Evolutionary conservation across 306 rosid genomes (phyloP).

Genomic region (Quercus wislizeni): DNA sequence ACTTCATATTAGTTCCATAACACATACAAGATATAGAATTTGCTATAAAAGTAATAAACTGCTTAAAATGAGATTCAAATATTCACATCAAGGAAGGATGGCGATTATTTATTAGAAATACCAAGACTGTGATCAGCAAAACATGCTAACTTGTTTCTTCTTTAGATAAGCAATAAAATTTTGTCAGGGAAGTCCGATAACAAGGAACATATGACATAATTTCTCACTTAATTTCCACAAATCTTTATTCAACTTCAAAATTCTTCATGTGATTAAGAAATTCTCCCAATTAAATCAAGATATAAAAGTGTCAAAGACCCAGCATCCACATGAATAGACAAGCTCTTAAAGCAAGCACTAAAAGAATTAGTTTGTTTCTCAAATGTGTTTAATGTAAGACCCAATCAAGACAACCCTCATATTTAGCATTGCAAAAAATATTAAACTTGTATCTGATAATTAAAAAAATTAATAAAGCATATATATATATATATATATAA

Average conservation of each 20-base stretch:
- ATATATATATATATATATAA: no score
- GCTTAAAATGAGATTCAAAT: not conserved
- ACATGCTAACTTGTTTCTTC: not conserved
- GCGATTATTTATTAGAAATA: not conserved
- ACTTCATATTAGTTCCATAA: slow-evolving; percentile 3
- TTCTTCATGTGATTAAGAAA: not conserved
- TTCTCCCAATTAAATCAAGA: not conserved
- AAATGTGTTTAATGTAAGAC: not conserved
- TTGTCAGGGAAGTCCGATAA: not conserved
- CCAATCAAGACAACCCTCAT: not conserved
- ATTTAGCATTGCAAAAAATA: not conserved
- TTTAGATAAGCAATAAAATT: not conserved
- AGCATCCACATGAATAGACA: not conserved
- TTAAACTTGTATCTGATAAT: not conserved
- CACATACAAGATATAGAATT: not conserved
- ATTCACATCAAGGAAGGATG: not conserved
- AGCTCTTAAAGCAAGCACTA: not conserved
- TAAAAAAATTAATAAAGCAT: slow-evolving; percentile 1
- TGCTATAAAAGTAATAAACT: not conserved
- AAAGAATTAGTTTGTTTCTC: not conserved
- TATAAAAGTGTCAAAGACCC: not conserved
- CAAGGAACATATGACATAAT: not conserved
- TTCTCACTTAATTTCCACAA: not conserved
- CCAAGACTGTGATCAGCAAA: not conserved
- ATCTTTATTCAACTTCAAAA: not conserved